Conservation (phyloP, 169 alveolate species). For the Plasmodium relictum region DNA sequence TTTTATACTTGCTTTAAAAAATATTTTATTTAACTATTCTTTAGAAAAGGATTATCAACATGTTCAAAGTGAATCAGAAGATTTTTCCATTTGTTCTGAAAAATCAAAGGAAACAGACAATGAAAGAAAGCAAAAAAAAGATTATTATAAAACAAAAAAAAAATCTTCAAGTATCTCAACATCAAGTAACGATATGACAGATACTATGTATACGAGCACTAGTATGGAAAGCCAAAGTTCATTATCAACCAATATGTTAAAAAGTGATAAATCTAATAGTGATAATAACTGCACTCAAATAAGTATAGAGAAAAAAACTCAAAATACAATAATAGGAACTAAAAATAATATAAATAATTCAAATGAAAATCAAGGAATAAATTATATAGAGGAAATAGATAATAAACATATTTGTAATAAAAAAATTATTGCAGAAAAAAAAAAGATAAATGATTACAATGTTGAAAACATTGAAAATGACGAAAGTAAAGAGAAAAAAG, state of each 20-base stretch:
- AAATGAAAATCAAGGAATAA: background rate
- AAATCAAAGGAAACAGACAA: background rate
- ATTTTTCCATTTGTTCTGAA: conserved; percentile 26
- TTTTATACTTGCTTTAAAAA: conserved; percentile 85
- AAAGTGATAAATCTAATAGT: background rate
- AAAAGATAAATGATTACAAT: background rate
- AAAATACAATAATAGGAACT: background rate
- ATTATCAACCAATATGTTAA: background rate
- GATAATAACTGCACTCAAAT: background rate
- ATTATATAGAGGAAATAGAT: background rate
- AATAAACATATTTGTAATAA: background rate
- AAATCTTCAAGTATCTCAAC: background rate
- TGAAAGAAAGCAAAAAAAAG: background rate
- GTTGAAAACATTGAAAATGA: background rate
- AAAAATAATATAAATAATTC: background rate
- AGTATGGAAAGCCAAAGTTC: background rate
- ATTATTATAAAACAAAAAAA: background rate
- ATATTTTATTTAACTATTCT: conserved; percentile 80
- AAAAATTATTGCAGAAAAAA: background rate
- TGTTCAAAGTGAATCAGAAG: conserved; percentile 75
- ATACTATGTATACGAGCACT: background rate
- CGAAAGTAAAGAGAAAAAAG: background rate
- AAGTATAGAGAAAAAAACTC: background rate
- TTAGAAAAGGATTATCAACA: conserved; percentile 68
- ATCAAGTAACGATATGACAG: too few relatives aligned